Conservation (phyloP, 2,329 filamentous ascomycete genomes). For the Clarireedia monteithiana region DNA sequence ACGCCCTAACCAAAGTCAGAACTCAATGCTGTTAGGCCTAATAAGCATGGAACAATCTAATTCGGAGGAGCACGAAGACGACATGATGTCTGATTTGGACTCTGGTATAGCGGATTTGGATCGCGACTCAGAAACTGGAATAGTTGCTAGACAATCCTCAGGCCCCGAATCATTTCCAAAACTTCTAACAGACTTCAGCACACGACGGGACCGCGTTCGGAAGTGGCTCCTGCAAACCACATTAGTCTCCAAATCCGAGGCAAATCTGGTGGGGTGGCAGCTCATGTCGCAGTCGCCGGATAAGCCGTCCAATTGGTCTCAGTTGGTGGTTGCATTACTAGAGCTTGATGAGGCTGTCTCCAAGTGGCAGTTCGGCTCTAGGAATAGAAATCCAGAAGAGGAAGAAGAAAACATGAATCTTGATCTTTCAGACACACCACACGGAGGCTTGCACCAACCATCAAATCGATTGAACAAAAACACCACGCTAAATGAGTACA, state of each 20-base stretch:
- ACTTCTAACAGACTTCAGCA: conserved; percentile 16
- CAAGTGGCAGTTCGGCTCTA: not conserved
- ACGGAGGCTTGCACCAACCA: no score
- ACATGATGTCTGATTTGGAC: conserved; percentile 2
- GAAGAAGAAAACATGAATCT: no score
- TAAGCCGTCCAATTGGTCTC: conserved; percentile 20
- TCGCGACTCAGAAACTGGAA: not conserved
- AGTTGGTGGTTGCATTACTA: conserved; percentile 20
- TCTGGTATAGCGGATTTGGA: conserved; percentile 11
- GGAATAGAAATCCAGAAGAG: no score
- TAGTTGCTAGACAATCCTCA: not conserved
- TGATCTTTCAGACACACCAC: no score
- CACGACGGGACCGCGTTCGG: conserved; percentile 18
- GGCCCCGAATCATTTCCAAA: conserved; percentile 13
- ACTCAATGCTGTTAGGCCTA: not conserved
- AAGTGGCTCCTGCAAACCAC: conserved; percentile 18
- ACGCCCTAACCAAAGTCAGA: not conserved
- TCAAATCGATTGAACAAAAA: no score
- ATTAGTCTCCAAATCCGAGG: conserved; percentile 17
- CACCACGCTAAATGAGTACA: no score
- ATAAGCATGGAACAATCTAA: no score
- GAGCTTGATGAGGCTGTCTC: conserved; percentile 9
- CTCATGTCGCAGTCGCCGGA: conserved; percentile 10
- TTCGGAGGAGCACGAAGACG: not conserved
- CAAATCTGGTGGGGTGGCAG: conserved; percentile 12